Evolutionary conservation across 2,329 filamentous ascomycete species (phyloP), one percentile per base, ranked within the genome.

Genomic region (Xylaria sp.): DNA sequence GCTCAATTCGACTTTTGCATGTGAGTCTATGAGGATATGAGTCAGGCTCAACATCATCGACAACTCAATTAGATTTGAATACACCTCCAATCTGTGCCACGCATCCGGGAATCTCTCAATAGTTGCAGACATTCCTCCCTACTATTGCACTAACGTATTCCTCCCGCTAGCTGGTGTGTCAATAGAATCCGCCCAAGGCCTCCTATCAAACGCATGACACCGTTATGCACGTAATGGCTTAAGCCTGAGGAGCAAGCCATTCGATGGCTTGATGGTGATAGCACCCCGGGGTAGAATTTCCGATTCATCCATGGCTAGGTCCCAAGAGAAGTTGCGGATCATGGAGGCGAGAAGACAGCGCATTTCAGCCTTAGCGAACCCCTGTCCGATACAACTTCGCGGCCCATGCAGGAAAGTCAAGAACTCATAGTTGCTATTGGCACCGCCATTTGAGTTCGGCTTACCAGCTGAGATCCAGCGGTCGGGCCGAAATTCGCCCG

Each of bases 291-390:
- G 85, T 50, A 88, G 77, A 34, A 92, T 78, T 73, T 88, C 82
- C 18, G 81, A 81, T 72, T 91, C 85, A 70, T 89, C 86, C 78
- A 92, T 84, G 70, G 86, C 84, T 62, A 85, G 50, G 28, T 78
- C 76, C 79, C 85, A 86, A 64, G 87, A 83, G 76, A 93, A 94
- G 15, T 83, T 83, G 1, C 88, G 89, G 0, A 93, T 85, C 80
- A 90, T 84, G 1, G 85, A 85, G 13, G 91, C 91, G 13, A 96
- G 76, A 66, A 95, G 77, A 76, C 90, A 93, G 10, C 90, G 89
- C 78, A 94, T 88, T 80, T 95, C 93, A 0, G 90, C 87, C 74
- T 88, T 89, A 0, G 92, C 90, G 76, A 94, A 94, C 0, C 84
- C 83, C 76, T 90, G 87, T 0, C 91, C 91, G 66, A 93, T 93